Evolutionary conservation across 2,329 filamentous ascomycete species (phyloP).

Genomic region (Cladosporium sp.): DNA sequence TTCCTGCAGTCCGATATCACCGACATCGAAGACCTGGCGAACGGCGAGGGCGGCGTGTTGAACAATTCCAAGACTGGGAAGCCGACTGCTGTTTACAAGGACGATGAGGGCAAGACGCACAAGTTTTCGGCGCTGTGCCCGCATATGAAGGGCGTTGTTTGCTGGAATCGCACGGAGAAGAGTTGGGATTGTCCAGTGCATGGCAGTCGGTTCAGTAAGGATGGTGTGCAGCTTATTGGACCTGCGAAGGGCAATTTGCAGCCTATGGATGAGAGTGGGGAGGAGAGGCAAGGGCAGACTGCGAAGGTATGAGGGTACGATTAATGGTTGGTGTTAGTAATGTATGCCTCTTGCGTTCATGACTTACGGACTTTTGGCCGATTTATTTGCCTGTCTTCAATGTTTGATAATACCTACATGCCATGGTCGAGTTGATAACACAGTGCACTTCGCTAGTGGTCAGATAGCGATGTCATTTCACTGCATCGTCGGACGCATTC

Average conservation of each 20-base stretch:
- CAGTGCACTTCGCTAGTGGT: background rate
- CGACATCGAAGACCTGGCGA: slow-evolving; percentile 58
- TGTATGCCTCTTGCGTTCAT: background rate
- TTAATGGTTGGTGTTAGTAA: background rate
- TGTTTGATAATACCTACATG: background rate
- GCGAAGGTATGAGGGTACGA: slow-evolving; percentile 28
- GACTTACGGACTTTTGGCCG: background rate
- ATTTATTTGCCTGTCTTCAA: background rate
- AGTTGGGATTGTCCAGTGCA: slow-evolving; percentile 58
- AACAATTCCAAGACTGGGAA: slow-evolving; percentile 49
- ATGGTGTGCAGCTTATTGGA: slow-evolving; percentile 46
- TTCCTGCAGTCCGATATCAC: slow-evolving; percentile 56
- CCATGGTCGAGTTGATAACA: background rate
- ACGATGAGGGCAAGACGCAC: slow-evolving; percentile 54
- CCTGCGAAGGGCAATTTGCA: slow-evolving; percentile 43
- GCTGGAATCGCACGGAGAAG: slow-evolving; percentile 58
- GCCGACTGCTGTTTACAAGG: slow-evolving; percentile 59
- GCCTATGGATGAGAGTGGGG: slow-evolving; percentile 36
- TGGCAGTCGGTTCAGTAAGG: slow-evolving; percentile 47
- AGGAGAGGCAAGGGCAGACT: slow-evolving; percentile 30
- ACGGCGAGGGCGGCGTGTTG: slow-evolving; percentile 55
- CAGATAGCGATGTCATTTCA: background rate
- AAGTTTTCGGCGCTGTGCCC: slow-evolving; percentile 59
- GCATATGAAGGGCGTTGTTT: slow-evolving; percentile 58
- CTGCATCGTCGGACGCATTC: background rate